Evolutionary conservation across 352 stramenopile species (phyloP).

Genomic region (Phytophthora brassicae): DNA sequence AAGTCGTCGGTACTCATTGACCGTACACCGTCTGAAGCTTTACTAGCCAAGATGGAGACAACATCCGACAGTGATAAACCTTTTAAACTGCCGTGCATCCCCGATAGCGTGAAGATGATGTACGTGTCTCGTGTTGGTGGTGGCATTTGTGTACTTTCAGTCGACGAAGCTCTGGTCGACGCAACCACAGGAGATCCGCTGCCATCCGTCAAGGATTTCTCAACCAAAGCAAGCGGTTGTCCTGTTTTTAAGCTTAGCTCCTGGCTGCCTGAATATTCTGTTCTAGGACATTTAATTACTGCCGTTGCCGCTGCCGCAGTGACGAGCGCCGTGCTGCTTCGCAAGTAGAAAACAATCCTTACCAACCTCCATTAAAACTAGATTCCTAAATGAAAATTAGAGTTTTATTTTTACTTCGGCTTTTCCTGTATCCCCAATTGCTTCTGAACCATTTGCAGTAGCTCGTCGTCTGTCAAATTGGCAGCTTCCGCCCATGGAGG

Average conservation of each 20-base stretch:
- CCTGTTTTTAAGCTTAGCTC: conserved; percentile 8
- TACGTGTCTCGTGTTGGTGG: conserved; percentile 68
- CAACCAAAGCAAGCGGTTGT: conserved; percentile 4
- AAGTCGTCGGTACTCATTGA: conserved; percentile 36
- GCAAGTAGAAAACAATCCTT: conserved; percentile 21
- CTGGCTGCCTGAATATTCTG: conserved; percentile 1
- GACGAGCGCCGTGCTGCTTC: conserved; percentile 20
- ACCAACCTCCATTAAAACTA: neutral
- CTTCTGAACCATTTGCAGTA: conserved; percentile 52
- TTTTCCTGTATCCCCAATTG: conserved; percentile 26
- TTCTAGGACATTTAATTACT: conserved; percentile 12
- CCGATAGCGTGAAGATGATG: conserved; percentile 59
- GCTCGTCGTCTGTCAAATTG: conserved; percentile 54
- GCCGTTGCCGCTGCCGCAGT: conserved; percentile 18
- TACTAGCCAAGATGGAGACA: conserved; percentile 28
- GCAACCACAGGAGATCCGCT: conserved; percentile 41
- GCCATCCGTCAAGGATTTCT: conserved; percentile 13
- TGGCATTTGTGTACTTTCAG: conserved; percentile 42
- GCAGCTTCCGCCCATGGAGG: conserved; percentile 45
- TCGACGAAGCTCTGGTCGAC: conserved; percentile 51
- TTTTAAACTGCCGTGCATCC: conserved; percentile 23
- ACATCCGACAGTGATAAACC: conserved; percentile 9
- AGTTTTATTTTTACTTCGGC: conserved; percentile 4
- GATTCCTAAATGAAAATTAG: too few relatives aligned
- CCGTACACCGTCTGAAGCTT: conserved; percentile 11